Base-by-base conservation (phyloP, 2,329 filamentous ascomycete genomes). In the Thermoascus crustaceus region DNA sequence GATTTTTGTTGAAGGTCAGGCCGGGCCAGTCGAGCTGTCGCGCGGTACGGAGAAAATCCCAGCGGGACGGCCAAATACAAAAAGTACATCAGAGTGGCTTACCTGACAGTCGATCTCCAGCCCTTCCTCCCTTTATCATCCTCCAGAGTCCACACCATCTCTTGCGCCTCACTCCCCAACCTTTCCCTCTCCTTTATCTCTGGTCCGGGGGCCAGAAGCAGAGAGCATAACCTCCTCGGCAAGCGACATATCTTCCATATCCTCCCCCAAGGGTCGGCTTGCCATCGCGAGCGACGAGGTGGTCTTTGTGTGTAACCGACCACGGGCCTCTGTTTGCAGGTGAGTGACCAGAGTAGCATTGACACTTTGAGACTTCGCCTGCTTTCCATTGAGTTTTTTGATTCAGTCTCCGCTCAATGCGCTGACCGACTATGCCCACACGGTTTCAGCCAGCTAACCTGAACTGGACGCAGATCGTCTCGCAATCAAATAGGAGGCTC, bases 271-370 rank as follows among this genome's bases (percentile, higher is more conserved):
- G n/a, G n/a, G n/a, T n/a, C n/a, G n/a, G n/a, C n/a, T n/a, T n/a
- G n/a, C n/a, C n/a, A n/a, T n/a, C n/a, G n/a, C n/a, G n/a, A n/a
- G n/a, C n/a, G n/a, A n/a, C n/a, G n/a, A n/a, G n/a, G n/a, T 13
- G 25, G 17, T 16, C 25, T 29, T n/a, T n/a, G n/a, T n/a, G 26
- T 29, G 26, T 29, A 17, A 29, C 26, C n/a, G n/a, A 29, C 26
- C 6, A 17, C 3, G 26, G 14, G 11, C 18, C 14, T 13, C 13
- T 29, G 25, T 29, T 16, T 16, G 25, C 11, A 24, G 22, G 25
- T 29, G 13, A 29, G 25, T 29, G 11, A 16, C 9, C 25, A 24
- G 7, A 24, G 9, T 9, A 24, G 22, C 22, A 11, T 16, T 4
- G 25, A 16, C 11, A 29, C 8, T 14, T 14, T 29, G 13, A 17